phyloP scores from a whole-genome alignment of 1,284 basidiomycete species.

The Ustilago lituana region DNA sequence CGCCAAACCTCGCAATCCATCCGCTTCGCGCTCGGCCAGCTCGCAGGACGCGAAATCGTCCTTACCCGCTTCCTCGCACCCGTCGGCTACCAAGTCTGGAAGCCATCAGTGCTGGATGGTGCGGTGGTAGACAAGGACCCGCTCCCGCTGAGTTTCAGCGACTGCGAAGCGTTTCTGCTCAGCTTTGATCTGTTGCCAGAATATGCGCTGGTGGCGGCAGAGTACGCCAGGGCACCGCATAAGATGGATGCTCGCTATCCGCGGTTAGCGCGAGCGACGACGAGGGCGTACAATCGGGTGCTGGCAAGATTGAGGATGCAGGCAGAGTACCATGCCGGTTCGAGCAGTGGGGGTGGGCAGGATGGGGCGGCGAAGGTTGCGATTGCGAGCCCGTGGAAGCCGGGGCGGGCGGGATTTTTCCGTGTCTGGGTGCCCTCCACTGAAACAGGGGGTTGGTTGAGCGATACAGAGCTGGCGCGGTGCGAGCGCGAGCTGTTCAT shows the following conservation, averaged over 20 bases:
- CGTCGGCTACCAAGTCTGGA: slow-evolving; percentile 59
- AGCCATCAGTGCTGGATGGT: slow-evolving; percentile 11
- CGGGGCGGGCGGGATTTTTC: slow-evolving; percentile 66
- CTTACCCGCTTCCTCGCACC: slow-evolving; percentile 58
- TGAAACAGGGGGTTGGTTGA: slow-evolving; percentile 51
- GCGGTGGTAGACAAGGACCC: slow-evolving; percentile 46
- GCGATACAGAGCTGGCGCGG: slow-evolving; percentile 55
- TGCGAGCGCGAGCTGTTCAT: slow-evolving; percentile 65
- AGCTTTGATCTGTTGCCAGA: slow-evolving; percentile 54
- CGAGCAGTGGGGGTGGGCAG: no score
- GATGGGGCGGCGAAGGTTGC: no score
- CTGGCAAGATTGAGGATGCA: slow-evolving; percentile 66
- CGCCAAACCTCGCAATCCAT: slow-evolving; percentile 55
- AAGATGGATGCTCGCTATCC: slow-evolving; percentile 63
- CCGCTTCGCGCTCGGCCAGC: slow-evolving; percentile 45
- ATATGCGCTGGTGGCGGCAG: slow-evolving; percentile 51
- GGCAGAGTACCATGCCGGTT: slow-evolving; percentile 31
- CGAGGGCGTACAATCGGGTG: slow-evolving; percentile 67
- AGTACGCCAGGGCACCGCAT: slow-evolving; percentile 47
- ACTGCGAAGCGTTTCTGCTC: slow-evolving; percentile 63
- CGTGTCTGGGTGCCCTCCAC: slow-evolving; percentile 68
- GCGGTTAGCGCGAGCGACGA: slow-evolving; percentile 63
- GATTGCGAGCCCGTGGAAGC: slow-evolving; percentile 56
- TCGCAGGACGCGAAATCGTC: slow-evolving; percentile 50
- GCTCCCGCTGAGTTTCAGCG: slow-evolving; percentile 53